phyloP scores from a whole-genome alignment of 305 asterid genomes.

The Fraxinus sp. region DNA sequence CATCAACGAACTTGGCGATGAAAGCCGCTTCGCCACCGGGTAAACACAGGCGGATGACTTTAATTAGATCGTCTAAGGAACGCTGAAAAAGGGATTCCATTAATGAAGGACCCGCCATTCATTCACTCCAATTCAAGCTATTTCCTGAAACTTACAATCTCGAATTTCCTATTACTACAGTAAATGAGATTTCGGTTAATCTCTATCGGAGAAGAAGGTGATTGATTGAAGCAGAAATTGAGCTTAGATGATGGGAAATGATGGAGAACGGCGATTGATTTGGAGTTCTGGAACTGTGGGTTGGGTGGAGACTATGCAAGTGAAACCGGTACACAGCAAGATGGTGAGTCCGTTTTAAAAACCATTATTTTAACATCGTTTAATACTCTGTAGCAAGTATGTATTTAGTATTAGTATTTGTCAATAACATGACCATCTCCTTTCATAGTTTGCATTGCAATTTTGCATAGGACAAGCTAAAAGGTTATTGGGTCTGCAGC shows the following conservation, averaged over 20 bases:
- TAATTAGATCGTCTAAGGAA: slow-evolving; percentile 77
- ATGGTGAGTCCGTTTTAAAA: neutral
- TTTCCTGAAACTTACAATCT: neutral
- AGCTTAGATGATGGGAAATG: neutral
- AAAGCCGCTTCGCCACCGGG: slow-evolving; percentile 51
- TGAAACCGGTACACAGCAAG: neutral
- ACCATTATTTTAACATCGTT: neutral
- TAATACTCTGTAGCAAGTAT: no score
- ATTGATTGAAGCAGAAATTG: neutral
- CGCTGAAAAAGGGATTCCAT: slow-evolving; percentile 93
- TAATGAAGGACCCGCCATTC: slow-evolving; percentile 66
- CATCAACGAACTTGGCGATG: slow-evolving; percentile 63
- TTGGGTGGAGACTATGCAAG: neutral
- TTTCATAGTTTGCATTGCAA: neutral
- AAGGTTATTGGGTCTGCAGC: neutral
- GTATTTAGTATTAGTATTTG: neutral
- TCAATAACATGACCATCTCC: neutral
- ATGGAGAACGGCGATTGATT: neutral
- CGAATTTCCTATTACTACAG: neutral
- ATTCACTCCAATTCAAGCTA: neutral
- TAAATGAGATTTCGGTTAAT: neutral
- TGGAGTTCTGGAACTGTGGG: neutral
- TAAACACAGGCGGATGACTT: slow-evolving; percentile 58
- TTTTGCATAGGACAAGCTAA: neutral
- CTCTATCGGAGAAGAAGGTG: neutral